A percentile compares a stretch with the other conserved stretches of the same genome.
These are phyloP conservation scores for Fraxinus xanthoxyloides DNA, from an alignment of 305 asterid species.

Conservation along the genomic window DNA sequence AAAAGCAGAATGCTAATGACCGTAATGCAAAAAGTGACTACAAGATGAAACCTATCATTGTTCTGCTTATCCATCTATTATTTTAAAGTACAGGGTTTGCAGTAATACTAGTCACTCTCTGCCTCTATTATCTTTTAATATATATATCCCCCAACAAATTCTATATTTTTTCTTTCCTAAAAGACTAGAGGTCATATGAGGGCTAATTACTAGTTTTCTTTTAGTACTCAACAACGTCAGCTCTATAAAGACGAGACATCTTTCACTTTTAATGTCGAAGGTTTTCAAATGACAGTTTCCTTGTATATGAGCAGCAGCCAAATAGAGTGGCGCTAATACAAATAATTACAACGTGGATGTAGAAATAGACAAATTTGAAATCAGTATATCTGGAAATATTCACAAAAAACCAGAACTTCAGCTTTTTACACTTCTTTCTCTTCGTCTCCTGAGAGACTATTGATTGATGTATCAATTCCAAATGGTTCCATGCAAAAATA, in stretches of 20 bases:
- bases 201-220: not conserved
- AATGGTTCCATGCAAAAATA: not conserved
- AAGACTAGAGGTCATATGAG: not conserved
- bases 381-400: not conserved
- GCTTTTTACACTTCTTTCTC: not conserved
- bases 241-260: not conserved
- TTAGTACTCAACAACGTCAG: not conserved
- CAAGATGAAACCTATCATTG: not conserved
- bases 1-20: conserved; percentile 4
- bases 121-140: not conserved
- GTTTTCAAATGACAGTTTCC: not conserved
- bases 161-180: not conserved
- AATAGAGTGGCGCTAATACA: not conserved
- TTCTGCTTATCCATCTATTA: not conserved
- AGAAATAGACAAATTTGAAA: not conserved
- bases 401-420: not conserved
- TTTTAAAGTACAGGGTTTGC: not conserved
- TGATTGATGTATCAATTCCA: not conserved
- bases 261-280: not conserved
- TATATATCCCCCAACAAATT: not conserved
- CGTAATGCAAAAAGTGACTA: conserved; percentile 4
- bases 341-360: not conserved
- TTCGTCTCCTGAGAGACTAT: not conserved
- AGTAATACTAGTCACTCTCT: not conserved
- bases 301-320: not conserved